Base-by-base conservation (phyloP, 2,329 filamentous ascomycete species). In the Didymellaceae sp. region DNA sequence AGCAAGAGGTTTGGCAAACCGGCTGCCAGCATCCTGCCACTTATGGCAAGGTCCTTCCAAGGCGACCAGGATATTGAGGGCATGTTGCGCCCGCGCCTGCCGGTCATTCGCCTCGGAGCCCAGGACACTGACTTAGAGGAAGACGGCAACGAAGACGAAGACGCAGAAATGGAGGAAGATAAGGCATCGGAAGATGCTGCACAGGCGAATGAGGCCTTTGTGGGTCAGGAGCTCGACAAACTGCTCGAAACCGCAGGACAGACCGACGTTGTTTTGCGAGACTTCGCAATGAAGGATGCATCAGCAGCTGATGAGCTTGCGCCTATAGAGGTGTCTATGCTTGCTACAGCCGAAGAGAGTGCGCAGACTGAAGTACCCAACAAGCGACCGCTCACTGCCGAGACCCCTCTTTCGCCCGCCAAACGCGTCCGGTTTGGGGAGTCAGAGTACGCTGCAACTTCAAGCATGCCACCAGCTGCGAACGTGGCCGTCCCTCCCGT, bases 21-120 rank as follows among this genome's bases (percentile, higher is more conserved):
- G 42, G 83, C 86, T 53, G 80, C 88, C 21, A 94, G 87, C 69
- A 87, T 96, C 38, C 74, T 96, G 38, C 92, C 93, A 0, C 89
- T 96, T 62, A 76, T 97, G 20, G 83, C 85, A 6, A 82, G 86
- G 45, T 81, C 83, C 41, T 89, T 86, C 62, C 79, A 85, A 0
- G 71, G 80, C 9, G 82, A 87, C 40, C 78, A 83, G 48, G 82
- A 81, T 13, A 83, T 94, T 1, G 92, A 97, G 72, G 81, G 88
- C 8, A 71, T 97, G 47, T 78, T 90, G 17, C 62, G 77, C 52
- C 79, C 79, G 5, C 66, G 79, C 14, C 73, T 80, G 72, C 77
- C 78, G 0, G 69, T 74, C 1, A 73, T 78, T 17, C 67, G 65
- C 14, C 49, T 64, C 20, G 63, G 63, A 11, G 37, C 30, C 2